Base-by-base conservation (phyloP, 352 stramenopile species). In the Paralagenidium karlingii region DNA sequence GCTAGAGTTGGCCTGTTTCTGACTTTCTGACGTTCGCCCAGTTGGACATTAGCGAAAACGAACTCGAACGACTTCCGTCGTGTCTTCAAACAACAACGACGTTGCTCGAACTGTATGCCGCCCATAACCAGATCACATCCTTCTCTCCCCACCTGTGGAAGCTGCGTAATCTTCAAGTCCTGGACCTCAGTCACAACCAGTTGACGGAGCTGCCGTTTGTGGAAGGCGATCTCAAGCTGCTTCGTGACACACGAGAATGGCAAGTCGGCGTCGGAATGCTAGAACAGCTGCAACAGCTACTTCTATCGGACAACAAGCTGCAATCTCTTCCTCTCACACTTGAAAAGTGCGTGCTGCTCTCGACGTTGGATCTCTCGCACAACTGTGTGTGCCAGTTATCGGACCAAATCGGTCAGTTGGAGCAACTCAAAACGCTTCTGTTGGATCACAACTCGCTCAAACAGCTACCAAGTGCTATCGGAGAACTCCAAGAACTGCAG, bases 61-160 rank as follows among this genome's bases (percentile, higher is more conserved):
- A 61, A 3, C 58, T 86, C 34, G 66, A 51, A 12, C 56, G 61
- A 6, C 48, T 86, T 2, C 73, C 73, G 4, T 77, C 69, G 10
- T 79, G 69, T 38, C 53, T 86, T 5, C 73, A 83, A 40, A 82
- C 68, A 4, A 86, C 65, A 2, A 47, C 36, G 16, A 67, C 57
- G 18, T 55, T 86, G 7, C 55, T 32, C 1, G 30, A 49, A 18
- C 54, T 82, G 24, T 46, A 68, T 29, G 73, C 62, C 8, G 68
- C 64, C 4, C 51, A 73, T 51, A 86, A 86, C 37, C 34, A 49
- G 9, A 80, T 86, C 24, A 38, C 58, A 9, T 29, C 60, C 12
- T 81, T 86, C 37, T 86, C 73, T 1, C 65, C 66, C 0, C 63
- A 62, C 20, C 41, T 86, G 3, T 86, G 73, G 73, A 86, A 83